A percentile compares a stretch with the other conserved stretches of the same genome.
These are phyloP conservation scores for Heritiera littoralis DNA, from an alignment of 345 rosid species.

Conservation along the genomic window DNA sequence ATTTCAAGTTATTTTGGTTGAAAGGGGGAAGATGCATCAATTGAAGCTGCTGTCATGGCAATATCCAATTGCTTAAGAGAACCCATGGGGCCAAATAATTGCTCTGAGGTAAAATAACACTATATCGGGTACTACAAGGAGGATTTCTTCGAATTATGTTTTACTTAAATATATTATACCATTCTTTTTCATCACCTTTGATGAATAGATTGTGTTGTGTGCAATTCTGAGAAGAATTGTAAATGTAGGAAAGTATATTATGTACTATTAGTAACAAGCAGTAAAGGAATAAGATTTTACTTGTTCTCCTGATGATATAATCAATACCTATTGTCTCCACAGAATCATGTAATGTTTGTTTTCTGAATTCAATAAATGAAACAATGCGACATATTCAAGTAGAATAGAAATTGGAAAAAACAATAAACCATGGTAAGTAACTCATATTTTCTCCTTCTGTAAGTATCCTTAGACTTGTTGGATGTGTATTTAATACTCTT, in stretches of 20 bases:
- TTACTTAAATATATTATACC: neutral
- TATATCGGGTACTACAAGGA: neutral
- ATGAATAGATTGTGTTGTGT: neutral
- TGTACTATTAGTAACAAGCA: neutral
- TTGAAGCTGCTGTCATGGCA: constrained; percentile 90
- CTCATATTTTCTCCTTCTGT: neutral
- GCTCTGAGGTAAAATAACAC: constrained; percentile 61
- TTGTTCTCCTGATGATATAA: neutral
- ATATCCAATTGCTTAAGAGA: constrained; percentile 82
- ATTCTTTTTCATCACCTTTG: constrained; percentile 6
- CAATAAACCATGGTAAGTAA: neutral
- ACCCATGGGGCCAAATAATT: constrained; percentile 76
- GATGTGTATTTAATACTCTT: neutral
- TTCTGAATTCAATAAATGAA: neutral
- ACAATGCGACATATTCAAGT: neutral
- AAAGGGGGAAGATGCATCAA: constrained; percentile 89
- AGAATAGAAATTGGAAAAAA: neutral
- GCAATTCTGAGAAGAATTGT: constrained; percentile 3
- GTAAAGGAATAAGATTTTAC: constrained; percentile 6
- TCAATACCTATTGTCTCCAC: neutral
- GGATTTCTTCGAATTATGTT: constrained; percentile 10
- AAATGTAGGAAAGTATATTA: neutral
- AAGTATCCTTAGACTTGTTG: neutral
- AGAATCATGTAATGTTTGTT: neutral
- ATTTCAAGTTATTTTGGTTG: constrained; percentile 18